phyloP scores from a whole-genome alignment of 208 protist species.

The Trypanosoma cruzi region DNA sequence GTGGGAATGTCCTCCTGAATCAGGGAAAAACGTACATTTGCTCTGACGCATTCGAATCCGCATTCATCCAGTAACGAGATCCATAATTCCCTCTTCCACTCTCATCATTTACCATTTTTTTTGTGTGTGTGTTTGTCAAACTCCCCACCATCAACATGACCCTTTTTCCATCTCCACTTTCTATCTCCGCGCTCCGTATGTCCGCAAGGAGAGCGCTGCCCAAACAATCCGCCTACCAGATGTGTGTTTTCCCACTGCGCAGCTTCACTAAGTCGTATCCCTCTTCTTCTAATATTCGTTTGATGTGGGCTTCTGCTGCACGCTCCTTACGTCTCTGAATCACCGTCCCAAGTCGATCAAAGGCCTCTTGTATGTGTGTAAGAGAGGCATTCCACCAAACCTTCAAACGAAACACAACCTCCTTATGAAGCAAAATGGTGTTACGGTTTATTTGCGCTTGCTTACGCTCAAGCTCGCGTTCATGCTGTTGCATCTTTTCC shows the following conservation, averaged over 20 bases:
- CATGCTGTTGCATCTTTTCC: conserved; percentile 58
- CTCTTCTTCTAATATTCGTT: conserved; percentile 46
- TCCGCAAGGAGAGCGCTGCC: neutral
- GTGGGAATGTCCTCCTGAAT: neutral
- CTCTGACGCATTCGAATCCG: neutral
- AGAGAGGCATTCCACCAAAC: conserved; percentile 87
- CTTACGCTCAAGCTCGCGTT: conserved; percentile 48
- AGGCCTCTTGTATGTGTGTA: conserved; percentile 66
- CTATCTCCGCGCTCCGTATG: neutral
- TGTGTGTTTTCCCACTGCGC: conserved; percentile 33
- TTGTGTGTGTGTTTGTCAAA: neutral
- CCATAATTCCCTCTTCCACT: neutral
- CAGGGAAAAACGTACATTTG: neutral
- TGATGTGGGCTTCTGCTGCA: conserved; percentile 46
- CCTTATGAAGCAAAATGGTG: conserved; percentile 73
- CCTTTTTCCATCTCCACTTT: neutral
- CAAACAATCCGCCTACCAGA: conserved; percentile 13
- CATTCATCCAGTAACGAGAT: neutral
- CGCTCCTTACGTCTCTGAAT: conserved; percentile 46
- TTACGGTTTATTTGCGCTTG: conserved; percentile 34
- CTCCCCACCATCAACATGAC: neutral
- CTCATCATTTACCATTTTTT: neutral
- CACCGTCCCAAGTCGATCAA: conserved; percentile 33
- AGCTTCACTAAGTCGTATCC: conserved; percentile 68
- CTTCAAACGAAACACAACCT: conserved; percentile 73